Base-by-base conservation (phyloP, 1,284 basidiomycete genomes). In the Cerrena zonata region DNA sequence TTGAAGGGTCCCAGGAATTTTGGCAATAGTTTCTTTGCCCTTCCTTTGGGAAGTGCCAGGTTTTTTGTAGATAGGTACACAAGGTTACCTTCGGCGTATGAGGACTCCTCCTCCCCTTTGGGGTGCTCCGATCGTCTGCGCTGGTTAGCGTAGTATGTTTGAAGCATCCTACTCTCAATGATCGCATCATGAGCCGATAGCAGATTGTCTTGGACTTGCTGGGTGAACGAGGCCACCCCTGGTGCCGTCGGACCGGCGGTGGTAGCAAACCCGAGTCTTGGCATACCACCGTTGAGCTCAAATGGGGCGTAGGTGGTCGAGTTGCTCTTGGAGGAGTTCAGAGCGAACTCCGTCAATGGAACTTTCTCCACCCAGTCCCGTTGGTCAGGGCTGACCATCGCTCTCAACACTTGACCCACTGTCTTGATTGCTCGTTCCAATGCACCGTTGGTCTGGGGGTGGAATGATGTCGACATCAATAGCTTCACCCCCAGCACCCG, bases 1-100 rank as follows among this genome's bases (percentile, higher is more conserved):
- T 42, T 45, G 45, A 61, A 71, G 1, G 67, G 70, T 1, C 69
- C 66, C 0, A 71, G 61, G 52, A 56, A 71, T 19, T 59, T 59
- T 0, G 69, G 70, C 3, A 61, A n/a, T n/a, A n/a, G n/a, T n/a
- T n/a, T n/a, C n/a, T n/a, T n/a, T n/a, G n/a, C n/a, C n/a, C n/a
- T n/a, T 2, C 63, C 65, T 45, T 67, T 68, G 0, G 69, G 69
- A n/a, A n/a, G n/a, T n/a, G n/a, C n/a, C n/a, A n/a, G n/a, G n/a
- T n/a, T n/a, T n/a, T n/a, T n/a, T n/a, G 68, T 72, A 0, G 65
- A 66, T 2, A 72, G 46, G 45, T 68, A 72, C 0, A 67, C 68
- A 1, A 61, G 25, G 5, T 62, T 52, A 0, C 68, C 67, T 1
- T 43, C 53, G 1, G 34, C 4, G 19, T 63, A 18, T n/a, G 25